phyloP scores from a whole-genome alignment of 805 yeast genomes.

The Yamadazyma kitorensis region DNA sequence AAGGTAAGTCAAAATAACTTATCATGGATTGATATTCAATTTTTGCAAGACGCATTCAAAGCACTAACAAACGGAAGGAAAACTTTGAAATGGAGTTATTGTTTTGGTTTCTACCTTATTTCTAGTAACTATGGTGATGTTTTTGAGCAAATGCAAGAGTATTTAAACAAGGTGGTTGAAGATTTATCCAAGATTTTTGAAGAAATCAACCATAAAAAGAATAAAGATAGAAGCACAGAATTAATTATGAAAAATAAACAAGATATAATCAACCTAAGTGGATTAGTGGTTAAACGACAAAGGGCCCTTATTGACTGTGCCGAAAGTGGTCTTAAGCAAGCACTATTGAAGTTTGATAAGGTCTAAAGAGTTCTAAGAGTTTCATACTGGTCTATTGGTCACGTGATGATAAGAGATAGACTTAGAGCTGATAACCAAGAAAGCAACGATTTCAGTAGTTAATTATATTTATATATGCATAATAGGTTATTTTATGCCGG shows the following conservation, averaged over 20 bases:
- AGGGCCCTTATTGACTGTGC: constrained; percentile 44
- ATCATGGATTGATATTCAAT: constrained; percentile 88
- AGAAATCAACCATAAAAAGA: constrained; percentile 28
- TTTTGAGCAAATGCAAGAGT: constrained; percentile 69
- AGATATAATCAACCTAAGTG: constrained; percentile 41
- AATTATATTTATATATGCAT: too few species aligned
- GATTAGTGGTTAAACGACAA: constrained; percentile 41
- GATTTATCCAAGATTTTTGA: constrained; percentile 62
- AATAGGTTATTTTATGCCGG: too few species aligned
- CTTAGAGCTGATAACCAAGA: background rate
- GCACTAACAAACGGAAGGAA: constrained; percentile 66
- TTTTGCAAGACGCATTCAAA: constrained; percentile 68
- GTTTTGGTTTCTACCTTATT: constrained; percentile 66
- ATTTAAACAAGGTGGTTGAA: constrained; percentile 64
- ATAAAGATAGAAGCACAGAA: constrained; percentile 21
- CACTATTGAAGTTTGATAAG: constrained; percentile 19
- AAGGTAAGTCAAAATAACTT: constrained; percentile 22
- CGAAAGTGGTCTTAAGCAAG: constrained; percentile 37
- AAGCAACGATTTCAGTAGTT: too few species aligned
- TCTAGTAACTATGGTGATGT: constrained; percentile 53
- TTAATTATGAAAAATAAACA: constrained; percentile 35
- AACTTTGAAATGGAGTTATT: constrained; percentile 88
- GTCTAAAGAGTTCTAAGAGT: background rate
- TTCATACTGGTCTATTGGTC: background rate
- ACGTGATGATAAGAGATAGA: constrained; percentile 4